phyloP scores from a whole-genome alignment of 2,329 filamentous ascomycete species.

The Cercospora sp. region DNA sequence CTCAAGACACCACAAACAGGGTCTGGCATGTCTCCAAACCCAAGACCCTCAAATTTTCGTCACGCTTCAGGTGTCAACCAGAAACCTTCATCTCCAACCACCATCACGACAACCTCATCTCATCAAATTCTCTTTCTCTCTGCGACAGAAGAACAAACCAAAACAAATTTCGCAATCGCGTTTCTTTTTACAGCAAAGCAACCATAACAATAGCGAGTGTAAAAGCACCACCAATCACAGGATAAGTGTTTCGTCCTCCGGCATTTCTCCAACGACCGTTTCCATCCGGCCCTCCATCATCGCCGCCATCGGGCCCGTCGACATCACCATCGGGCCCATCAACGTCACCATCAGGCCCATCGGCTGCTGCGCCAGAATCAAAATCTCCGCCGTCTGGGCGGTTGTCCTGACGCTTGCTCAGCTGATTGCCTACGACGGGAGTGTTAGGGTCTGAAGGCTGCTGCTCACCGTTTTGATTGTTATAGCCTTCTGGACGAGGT shows the following conservation, averaged over 20 bases:
- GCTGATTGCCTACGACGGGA: background rate
- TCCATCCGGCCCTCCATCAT: slow-evolving; percentile 1
- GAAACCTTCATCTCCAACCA: background rate
- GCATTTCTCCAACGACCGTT: slow-evolving; percentile 9
- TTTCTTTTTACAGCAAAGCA: slow-evolving; percentile 5
- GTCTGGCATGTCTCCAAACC: background rate
- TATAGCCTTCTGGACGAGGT: background rate
- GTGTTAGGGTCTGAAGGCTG: background rate
- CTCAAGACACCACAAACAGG: background rate
- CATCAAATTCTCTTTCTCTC: background rate
- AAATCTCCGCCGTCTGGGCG: background rate
- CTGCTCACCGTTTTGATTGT: background rate
- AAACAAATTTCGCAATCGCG: background rate
- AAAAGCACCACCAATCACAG: slow-evolving; percentile 5
- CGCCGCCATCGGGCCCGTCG: background rate
- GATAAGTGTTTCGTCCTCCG: slow-evolving; percentile 10
- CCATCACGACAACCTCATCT: background rate
- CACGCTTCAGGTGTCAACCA: background rate
- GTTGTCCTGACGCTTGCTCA: background rate
- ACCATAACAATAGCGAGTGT: slow-evolving; percentile 14
- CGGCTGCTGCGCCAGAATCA: background rate
- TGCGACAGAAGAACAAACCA: background rate
- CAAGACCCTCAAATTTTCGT: background rate
- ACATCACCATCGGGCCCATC: background rate
- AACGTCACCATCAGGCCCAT: background rate